These are phyloP conservation scores for Leptomonas seymouri DNA, from an alignment of 208 protist genomes.

Conservation along the genomic window DNA sequence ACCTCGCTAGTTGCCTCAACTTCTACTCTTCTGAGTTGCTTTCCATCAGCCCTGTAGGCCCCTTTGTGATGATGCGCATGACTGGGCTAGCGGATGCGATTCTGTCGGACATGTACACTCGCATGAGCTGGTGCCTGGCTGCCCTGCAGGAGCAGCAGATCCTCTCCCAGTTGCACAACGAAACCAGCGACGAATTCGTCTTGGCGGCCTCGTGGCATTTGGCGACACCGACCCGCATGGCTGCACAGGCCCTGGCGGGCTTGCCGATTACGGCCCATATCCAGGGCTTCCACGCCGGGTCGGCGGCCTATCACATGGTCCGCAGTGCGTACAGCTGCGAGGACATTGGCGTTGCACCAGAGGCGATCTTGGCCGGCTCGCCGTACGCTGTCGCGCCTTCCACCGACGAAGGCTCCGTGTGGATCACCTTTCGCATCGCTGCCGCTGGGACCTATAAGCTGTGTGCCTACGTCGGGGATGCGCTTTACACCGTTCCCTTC, in stretches of 20 bases:
- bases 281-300: conserved; percentile 28
- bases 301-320: conserved; percentile 26
- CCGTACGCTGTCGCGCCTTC: neutral
- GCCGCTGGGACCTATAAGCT: conserved; percentile 54
- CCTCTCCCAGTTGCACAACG: conserved; percentile 37
- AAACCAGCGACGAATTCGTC: conserved; percentile 37
- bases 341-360: conserved; percentile 21
- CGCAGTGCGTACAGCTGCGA: conserved; percentile 29
- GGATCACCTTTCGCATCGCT: conserved; percentile 43
- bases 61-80: conserved; percentile 44
- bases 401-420: conserved; percentile 1
- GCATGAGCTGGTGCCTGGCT: conserved; percentile 43
- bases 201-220: conserved; percentile 44
- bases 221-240: conserved; percentile 18
- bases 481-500: conserved; percentile 53
- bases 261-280: conserved; percentile 25
- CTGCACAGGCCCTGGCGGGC: conserved; percentile 18
- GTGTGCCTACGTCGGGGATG: conserved; percentile 40
- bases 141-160: conserved; percentile 19
- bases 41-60: conserved; percentile 29
- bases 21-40: conserved; percentile 58
- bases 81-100: conserved; percentile 34
- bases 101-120: conserved; percentile 32
- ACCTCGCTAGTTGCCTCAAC: conserved; percentile 53
- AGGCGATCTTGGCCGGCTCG: conserved; percentile 9